A percentile compares a stretch with the other conserved stretches of the same genome.
These are phyloP conservation scores for Saraca asoca DNA, from an alignment of 331 rosid genomes.

Conservation along the genomic window DNA sequence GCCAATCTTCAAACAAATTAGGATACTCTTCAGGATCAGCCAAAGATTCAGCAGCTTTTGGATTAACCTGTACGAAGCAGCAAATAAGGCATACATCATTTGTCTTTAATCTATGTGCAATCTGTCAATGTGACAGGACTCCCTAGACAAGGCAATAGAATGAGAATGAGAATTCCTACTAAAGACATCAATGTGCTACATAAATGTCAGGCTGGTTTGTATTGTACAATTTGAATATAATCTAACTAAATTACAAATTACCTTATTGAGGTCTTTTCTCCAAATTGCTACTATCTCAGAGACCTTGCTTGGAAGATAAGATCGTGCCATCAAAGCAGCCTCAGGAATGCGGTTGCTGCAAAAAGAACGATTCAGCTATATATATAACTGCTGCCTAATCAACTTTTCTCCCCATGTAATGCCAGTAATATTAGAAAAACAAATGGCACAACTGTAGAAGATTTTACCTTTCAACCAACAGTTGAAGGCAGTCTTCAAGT, in stretches of 20 bases:
- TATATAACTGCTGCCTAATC: slow-evolving; percentile 20
- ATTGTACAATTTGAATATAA: slow-evolving; percentile 10
- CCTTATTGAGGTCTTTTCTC: slow-evolving; percentile 96
- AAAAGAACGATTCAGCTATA: slow-evolving; percentile 33
- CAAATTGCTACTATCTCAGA: slow-evolving; percentile 94
- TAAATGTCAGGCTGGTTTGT: slow-evolving; percentile 18
- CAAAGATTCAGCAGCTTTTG: slow-evolving; percentile 95
- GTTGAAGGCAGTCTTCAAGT: slow-evolving; percentile 94
- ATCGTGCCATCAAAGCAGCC: slow-evolving; percentile 98
- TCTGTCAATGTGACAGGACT: slow-evolving; percentile 23
- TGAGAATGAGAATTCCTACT: slow-evolving; percentile 12
- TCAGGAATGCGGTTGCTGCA: slow-evolving; percentile 97
- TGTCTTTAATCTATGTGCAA: slow-evolving; percentile 5
- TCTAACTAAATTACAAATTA: slow-evolving; percentile 34
- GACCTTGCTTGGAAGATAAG: slow-evolving; percentile 99
- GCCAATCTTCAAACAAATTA: slow-evolving; percentile 95
- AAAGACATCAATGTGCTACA: slow-evolving; percentile 22
- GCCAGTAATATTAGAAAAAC: slow-evolving; percentile 18
- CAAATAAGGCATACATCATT: slow-evolving; percentile 21
- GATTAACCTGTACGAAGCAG: slow-evolving; percentile 62
- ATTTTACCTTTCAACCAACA: slow-evolving; percentile 83
- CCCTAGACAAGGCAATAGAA: neutral
- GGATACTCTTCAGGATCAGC: slow-evolving; percentile 99
- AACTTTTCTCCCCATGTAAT: neutral
- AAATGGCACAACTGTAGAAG: slow-evolving; percentile 3